A percentile compares a stretch with the other conserved stretches of the same genome.
These are phyloP conservation scores for Tricholoma furcatifolium DNA, from an alignment of 768 basidiomycete species.

Conservation along the genomic window DNA sequence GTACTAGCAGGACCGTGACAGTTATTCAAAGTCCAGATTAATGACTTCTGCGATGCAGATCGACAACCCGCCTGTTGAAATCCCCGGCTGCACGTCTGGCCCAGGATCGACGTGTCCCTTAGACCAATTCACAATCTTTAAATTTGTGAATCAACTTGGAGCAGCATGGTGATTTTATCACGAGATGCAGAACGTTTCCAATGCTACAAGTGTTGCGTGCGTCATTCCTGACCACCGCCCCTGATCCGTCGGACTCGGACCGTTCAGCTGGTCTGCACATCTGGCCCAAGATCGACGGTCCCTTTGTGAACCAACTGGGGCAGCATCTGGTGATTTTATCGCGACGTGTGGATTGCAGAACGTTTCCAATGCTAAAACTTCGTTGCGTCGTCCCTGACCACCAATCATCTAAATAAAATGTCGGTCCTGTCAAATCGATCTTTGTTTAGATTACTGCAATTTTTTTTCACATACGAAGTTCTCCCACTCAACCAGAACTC, in stretches of 20 bases:
- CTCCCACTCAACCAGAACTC: no score
- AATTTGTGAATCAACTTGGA: conserved; percentile 29
- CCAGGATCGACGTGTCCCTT: conserved; percentile 39
- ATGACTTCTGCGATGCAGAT: conserved; percentile 18
- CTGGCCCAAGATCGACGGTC: conserved; percentile 37
- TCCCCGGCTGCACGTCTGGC: conserved; percentile 38
- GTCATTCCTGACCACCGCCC: conserved; percentile 22
- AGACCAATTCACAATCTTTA: conserved; percentile 28
- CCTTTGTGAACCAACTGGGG: conserved; percentile 26
- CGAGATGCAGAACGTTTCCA: conserved; percentile 22
- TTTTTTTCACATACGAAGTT: no score
- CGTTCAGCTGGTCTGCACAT: conserved; percentile 12
- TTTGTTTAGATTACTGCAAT: no score
- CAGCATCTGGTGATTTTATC: conserved; percentile 35
- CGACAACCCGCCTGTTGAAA: conserved; percentile 38
- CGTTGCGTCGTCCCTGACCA: conserved; percentile 23
- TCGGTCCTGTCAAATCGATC: background rate
- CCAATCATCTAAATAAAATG: conserved; percentile 7
- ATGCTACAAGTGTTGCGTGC: conserved; percentile 24
- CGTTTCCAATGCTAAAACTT: conserved; percentile 23
- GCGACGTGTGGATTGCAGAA: conserved; percentile 31
- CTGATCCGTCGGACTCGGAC: conserved; percentile 6
- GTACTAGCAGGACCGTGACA: conserved; percentile 7
- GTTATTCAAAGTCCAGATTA: background rate
- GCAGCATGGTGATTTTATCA: conserved; percentile 34